Base-by-base conservation (phyloP, 2,329 filamentous ascomycete species). In the Septoria linicola region DNA sequence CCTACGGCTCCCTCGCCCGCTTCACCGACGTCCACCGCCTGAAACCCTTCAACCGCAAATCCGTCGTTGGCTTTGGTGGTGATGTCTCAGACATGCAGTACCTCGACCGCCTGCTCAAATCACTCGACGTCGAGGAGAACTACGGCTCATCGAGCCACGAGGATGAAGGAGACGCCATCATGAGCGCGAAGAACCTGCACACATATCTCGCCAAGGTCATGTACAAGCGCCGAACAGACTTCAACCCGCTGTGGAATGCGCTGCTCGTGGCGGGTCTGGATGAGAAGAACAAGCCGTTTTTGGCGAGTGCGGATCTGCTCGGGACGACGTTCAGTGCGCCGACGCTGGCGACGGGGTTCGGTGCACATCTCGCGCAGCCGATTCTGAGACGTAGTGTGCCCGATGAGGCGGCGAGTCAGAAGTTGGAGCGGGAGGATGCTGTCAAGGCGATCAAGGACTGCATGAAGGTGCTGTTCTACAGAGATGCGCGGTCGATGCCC, bases 51-150 rank as follows among this genome's bases (percentile, higher is more conserved):
- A 89, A 90, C 74, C 80, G 84, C 60, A 83, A 85, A 59, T 85
- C 89, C 23, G 82, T 97, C 54, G 80, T 99, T 67, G 93, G 93
- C 66, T 95, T 97, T 75, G 89, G 90, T 71, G 93, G 93, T 71
- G 93, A 99, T 76, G 86, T 99, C 64, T 95, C 89, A 59, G 93
- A 99, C 78, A 97, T 99, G 93, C 93, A 99, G 78, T 95, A 95
- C 78, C 84, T 99, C 62, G 88, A 96, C 81, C 85, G 93, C 63
- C 83, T 96, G 67, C 85, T 99, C 63, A 85, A 81, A 67, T 87
- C 88, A 58, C 86, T 97, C 64, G 84, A 88, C 70, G 89, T 95
- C 72, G 81, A 87, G 70, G 91, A 97, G 78, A 87, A 89, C 69
- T 97, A 99, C 78, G 80, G 80, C 52, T 68, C 72, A 60, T 76